Base-by-base conservation (phyloP, 495 filamentous ascomycete genomes). In the Penicillium longicatenatum region DNA sequence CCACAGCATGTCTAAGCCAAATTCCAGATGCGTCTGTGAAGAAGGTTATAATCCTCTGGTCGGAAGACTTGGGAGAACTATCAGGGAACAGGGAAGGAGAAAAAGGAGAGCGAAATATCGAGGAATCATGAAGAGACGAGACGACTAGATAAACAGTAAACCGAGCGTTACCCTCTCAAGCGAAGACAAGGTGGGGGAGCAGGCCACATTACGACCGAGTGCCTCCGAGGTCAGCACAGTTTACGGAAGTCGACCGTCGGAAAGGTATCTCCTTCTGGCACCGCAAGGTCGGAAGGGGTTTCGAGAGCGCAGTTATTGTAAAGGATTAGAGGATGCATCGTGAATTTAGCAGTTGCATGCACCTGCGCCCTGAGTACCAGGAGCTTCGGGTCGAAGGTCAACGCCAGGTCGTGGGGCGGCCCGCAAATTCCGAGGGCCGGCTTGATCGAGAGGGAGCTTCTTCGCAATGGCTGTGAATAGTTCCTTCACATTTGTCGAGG, bases 391-490 rank as follows among this genome's bases (percentile, higher is more conserved):
- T 58, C 87, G 81, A 61, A 96, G 79, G 65, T 90, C 90, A 43
- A 96, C 91, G 43, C 91, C 90, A 48, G 87, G 87, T 68, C 90
- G 81, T 59, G 86, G 87, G 56, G 87, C 87, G 30, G 88, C 80
- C 59, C 93, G 82, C 61, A 90, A 77, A 66, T 90, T 89, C 65
- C 93, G 85, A 29, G 92, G 91, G 16, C 92, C 93, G 48, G 86
- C 93, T 71, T 97, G 94, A 62, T 98, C 94, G 56, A 98, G 86
- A 26, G 94, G 94, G 55, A 98, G 79, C 74, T 96, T 97, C 89
- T 89, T 93, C 37, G 94, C 94, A 63, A 98, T 98, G 17, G 91
- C 91, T n/a, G 93, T 97, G 77, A 98, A 98, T 33, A 98, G 77
- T 59, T 98, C 93, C 63, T 87, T 83, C 43, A 98, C 94, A 67